Base-by-base conservation (phyloP, 805 yeast species). In the Blastobotrys peoriensis region DNA sequence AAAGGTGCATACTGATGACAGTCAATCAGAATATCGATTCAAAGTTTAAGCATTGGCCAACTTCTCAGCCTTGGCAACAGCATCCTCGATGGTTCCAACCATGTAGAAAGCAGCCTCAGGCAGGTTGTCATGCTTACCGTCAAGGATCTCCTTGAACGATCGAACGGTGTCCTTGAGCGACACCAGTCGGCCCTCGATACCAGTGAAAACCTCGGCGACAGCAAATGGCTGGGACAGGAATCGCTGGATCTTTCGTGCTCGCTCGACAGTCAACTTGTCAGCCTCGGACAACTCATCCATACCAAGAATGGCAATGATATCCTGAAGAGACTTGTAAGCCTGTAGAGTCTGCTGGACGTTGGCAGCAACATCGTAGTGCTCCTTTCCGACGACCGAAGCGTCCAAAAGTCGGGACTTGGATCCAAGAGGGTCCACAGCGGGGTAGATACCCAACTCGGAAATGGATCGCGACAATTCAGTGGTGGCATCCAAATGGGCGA, bases 61-160 rank as follows among this genome's bases (percentile, higher is more conserved):
- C 79, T 91, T 89, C 77, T 93, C 98, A 68, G 97, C 98, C 83
- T 93, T 93, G 69, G 97, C 94, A 70, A 88, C 73, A 63, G 82
- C 98, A 74, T 93, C 98, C 71, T 89, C 97, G 66, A 93, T 89
- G 78, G 96, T 96, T 78, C 98, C 98, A 74, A 93, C 98, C 98
- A 93, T 93, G 76, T 93, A 93, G 95, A 93, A 93, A 65, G 98
- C 98, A 70, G 83, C 86, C 79, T 93, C 98, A 70, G 98, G 98
- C 66, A 93, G 82, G 78, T 83, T 83, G 75, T 93, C 98, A 79
- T 93, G 88, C 81, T 93, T 93, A 78, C 98, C 98, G 33, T 79
- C 97, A 66, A 93, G 81, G 64, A 93, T 96, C 66, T 81, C 98
- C 79, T 80, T 88, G 91, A 93, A 93, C 50, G 98, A 91, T 59